Evolutionary conservation across 2,329 filamentous ascomycete species (phyloP).

Genomic region (Fusarium goolgardi): DNA sequence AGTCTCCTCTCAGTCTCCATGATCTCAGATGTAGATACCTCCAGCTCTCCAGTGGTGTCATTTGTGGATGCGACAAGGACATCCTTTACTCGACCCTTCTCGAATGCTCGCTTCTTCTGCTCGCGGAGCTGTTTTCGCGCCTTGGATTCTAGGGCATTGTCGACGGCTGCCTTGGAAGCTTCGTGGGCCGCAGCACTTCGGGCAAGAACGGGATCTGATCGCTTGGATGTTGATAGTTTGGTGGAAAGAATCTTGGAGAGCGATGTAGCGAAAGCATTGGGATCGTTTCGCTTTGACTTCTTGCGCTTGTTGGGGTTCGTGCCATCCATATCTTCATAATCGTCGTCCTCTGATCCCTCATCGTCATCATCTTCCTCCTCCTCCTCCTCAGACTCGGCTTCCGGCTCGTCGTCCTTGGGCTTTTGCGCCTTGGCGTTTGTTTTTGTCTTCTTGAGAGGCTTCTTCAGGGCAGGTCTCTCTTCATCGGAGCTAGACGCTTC

Average conservation of each 20-base stretch:
- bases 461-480: slow-evolving; percentile 48
- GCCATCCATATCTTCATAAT: slow-evolving; percentile 52
- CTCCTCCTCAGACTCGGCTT: slow-evolving; percentile 40
- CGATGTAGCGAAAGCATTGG: slow-evolving; percentile 88
- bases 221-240: slow-evolving; percentile 84
- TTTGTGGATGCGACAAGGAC: slow-evolving; percentile 75
- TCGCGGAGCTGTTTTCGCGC: slow-evolving; percentile 82
- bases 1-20: slow-evolving; percentile 81
- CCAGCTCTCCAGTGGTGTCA: slow-evolving; percentile 57
- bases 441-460: slow-evolving; percentile 49
- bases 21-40: slow-evolving; percentile 64
- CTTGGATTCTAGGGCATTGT: slow-evolving; percentile 83
- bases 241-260: slow-evolving; percentile 93
- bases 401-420: slow-evolving; percentile 40
- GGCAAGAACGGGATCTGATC: slow-evolving; percentile 90
- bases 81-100: slow-evolving; percentile 90
- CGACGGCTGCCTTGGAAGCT: slow-evolving; percentile 76
- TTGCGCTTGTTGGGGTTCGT: slow-evolving; percentile 52
- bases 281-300: slow-evolving; percentile 90
- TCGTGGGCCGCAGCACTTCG: slow-evolving; percentile 81
- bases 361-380: slow-evolving; percentile 40
- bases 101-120: slow-evolving; percentile 80
- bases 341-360: slow-evolving; percentile 52
- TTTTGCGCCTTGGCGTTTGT: slow-evolving; percentile 45
- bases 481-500: slow-evolving; percentile 54